phyloP scores from a whole-genome alignment of 257 asterid species.

The Solanum dulcamara region DNA sequence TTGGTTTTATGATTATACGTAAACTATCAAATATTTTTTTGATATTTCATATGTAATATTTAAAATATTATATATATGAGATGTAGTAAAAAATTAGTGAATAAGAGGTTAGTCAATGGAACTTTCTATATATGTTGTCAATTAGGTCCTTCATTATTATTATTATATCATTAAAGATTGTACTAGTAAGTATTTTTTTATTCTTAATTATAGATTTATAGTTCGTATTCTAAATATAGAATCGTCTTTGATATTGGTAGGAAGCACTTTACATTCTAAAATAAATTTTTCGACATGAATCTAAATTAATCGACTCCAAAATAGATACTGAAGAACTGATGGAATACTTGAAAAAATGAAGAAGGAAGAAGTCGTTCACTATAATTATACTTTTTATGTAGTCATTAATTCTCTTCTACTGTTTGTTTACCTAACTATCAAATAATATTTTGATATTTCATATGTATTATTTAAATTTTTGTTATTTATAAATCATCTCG shows the following conservation, averaged over 20 bases:
- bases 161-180: background rate
- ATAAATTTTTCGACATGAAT: background rate
- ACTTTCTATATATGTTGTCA: background rate
- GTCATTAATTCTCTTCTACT: background rate
- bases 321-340: background rate
- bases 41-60: background rate
- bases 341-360: too few species aligned
- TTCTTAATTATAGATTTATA: background rate
- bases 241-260: background rate
- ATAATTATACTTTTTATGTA: background rate
- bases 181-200: background rate
- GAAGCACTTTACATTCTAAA: background rate
- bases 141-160: background rate
- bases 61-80: background rate
- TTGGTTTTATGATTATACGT: background rate
- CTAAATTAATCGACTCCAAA: background rate
- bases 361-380: background rate
- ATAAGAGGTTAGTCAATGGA: background rate
- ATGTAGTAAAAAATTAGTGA: background rate
- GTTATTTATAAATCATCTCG: background rate
- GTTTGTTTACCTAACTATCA: background rate
- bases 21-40: background rate
- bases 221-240: fast-evolving
- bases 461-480: background rate
- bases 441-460: background rate